A percentile compares a stretch with the other conserved stretches of the same genome.
phyloP scores from a whole-genome alignment of 1,139 yeast species.

The Trichomonascaceae sp. region DNA sequence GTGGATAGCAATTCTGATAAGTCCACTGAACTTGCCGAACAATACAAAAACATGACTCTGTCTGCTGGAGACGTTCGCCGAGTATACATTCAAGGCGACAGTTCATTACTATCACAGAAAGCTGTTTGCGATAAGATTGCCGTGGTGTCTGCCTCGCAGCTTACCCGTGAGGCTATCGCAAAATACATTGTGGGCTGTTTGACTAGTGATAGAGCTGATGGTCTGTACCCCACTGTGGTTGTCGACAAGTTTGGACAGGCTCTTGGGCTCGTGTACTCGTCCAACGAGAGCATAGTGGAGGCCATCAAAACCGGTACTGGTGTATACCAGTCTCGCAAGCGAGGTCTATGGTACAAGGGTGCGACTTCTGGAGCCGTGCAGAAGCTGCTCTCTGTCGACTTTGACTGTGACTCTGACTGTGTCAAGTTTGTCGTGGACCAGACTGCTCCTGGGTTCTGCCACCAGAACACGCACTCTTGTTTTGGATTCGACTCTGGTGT shows the following conservation, averaged over 20 bases:
- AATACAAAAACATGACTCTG: constrained; percentile 3
- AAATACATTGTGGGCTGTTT: constrained; percentile 42
- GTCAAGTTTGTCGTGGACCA: constrained; percentile 77
- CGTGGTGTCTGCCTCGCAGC: constrained; percentile 30
- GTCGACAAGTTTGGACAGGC: constrained; percentile 54
- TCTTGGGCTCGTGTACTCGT: constrained; percentile 85
- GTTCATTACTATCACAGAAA: constrained; percentile 10
- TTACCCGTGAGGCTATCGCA: constrained; percentile 38
- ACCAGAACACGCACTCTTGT: constrained; percentile 67
- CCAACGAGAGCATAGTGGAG: constrained; percentile 64
- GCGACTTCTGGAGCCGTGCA: constrained; percentile 93
- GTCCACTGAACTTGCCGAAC: constrained; percentile 4
- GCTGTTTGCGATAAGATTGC: constrained; percentile 31
- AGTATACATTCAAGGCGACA: constrained; percentile 25
- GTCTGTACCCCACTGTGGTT: constrained; percentile 73
- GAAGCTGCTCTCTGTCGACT: constrained; percentile 44
- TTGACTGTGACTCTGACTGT: constrained; percentile 91
- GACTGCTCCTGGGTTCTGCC: constrained; percentile 82
- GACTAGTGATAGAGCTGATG: constrained; percentile 76
- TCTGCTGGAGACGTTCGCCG: constrained; percentile 33
- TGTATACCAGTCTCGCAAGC: constrained; percentile 84
- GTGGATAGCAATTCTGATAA: constrained; percentile 1
- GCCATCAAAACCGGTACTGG: constrained; percentile 77
- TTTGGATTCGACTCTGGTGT: constrained; percentile 52
- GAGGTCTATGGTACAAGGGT: constrained; percentile 92